Evolutionary conservation across 169 alveolate species (phyloP).

Genomic region (Theileria sp.): DNA sequence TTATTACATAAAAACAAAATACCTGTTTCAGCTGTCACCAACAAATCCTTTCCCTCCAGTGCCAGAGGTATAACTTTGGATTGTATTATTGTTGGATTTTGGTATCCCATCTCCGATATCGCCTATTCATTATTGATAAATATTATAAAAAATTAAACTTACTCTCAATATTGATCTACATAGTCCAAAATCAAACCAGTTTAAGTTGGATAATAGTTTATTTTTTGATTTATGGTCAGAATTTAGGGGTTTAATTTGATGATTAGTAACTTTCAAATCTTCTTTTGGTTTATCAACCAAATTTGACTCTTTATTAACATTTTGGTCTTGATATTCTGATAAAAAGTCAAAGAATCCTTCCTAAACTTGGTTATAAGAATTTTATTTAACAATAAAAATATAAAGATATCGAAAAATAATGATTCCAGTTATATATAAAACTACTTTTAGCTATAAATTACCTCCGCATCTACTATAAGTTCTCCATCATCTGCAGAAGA

Average conservation of each 20-base stretch:
- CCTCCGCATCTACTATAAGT: background rate
- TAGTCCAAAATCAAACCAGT: slow-evolving; percentile 55
- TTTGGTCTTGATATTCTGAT: background rate
- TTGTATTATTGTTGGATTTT: slow-evolving; percentile 83
- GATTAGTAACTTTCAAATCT: background rate
- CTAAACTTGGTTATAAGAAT: background rate
- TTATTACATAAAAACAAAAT: background rate
- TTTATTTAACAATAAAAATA: background rate
- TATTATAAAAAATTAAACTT: background rate
- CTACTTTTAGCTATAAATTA: background rate
- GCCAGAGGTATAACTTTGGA: slow-evolving; percentile 86
- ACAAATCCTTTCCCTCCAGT: slow-evolving; percentile 80
- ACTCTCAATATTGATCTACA: slow-evolving; percentile 49
- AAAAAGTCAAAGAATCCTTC: slow-evolving; percentile 56
- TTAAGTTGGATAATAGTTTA: slow-evolving; percentile 23
- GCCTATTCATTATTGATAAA: slow-evolving; percentile 58
- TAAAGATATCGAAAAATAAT: background rate
- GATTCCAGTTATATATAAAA: background rate
- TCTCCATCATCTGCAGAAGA: slow-evolving; percentile 7
- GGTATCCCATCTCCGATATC: slow-evolving; percentile 73
- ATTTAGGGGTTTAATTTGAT: background rate
- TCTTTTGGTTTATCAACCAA: background rate
- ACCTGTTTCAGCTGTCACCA: slow-evolving; percentile 89
- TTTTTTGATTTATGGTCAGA: background rate
- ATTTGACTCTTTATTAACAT: background rate